Evolutionary conservation across 177 flowering plant genomes (phyloP).

Genomic region (Vitis hybrid): DNA sequence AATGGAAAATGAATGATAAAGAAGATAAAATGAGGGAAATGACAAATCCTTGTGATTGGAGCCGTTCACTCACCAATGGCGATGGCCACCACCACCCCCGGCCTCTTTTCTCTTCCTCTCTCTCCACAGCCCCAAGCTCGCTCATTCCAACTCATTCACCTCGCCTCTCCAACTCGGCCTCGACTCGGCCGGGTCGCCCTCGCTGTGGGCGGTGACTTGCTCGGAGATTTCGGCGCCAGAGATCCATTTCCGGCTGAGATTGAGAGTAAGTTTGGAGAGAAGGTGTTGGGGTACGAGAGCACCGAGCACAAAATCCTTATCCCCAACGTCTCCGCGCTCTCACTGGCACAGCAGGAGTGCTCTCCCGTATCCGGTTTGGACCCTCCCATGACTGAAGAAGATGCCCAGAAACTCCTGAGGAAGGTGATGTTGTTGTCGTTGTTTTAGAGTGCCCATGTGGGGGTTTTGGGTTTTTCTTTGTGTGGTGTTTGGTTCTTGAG

Average conservation of each 20-base stretch:
- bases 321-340: slow-evolving; percentile 60
- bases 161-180: too few species aligned
- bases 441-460: neutral
- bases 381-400: slow-evolving; percentile 52
- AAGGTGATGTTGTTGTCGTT: slow-evolving; percentile 42
- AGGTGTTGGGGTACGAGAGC: slow-evolving; percentile 50
- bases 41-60: too few species aligned
- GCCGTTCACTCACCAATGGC: too few species aligned
- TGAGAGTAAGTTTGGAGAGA: slow-evolving; percentile 68
- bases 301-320: slow-evolving; percentile 83
- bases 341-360: slow-evolving; percentile 61
- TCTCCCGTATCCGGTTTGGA: slow-evolving; percentile 42
- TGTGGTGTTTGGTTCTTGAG: neutral
- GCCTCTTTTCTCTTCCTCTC: too few species aligned
- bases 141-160: too few species aligned
- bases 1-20: too few species aligned
- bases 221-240: slow-evolving; percentile 91
- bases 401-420: slow-evolving; percentile 55
- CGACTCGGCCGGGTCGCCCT: too few species aligned
- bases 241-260: slow-evolving; percentile 89
- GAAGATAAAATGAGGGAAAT: too few species aligned
- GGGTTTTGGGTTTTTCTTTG: neutral
- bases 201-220: neutral
- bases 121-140: too few species aligned
- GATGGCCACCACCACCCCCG: too few species aligned